Base-by-base conservation (phyloP, 331 rosid species). In the Quercus tomentella region DNA sequence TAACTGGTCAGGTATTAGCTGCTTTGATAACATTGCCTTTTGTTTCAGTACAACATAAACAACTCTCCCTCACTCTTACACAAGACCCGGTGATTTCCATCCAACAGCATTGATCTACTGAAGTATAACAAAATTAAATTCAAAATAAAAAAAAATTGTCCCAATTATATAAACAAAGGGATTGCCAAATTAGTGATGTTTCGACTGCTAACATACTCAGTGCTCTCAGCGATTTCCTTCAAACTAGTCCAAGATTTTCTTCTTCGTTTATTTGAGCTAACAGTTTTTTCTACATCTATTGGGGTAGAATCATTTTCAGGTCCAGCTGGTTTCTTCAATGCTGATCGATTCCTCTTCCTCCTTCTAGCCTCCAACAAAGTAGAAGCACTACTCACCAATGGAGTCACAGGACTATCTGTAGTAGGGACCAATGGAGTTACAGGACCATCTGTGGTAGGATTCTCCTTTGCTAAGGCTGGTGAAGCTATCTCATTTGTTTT, bases 201-300 rank as follows among this genome's bases (percentile, higher is more conserved):
- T 22, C 22, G 62, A 49, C 54, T 12, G 18, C 75, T 68, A 11
- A 28, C 80, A 22, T 61, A 75, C 58, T 87, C 83, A 0, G 81
- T 81, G 17, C 75, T 76, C 30, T 73, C 81, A 71, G 86, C 93
- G 35, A 87, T 81, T 74, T 91, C 92, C 86, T 89, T 93, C 83
- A 93, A 91, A 82, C 93, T 86, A 7, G 90, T 87, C 94, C 97
- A 91, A 54, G 87, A 83, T 77, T 89, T 93, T 89, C 84, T 78
- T 72, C 90, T 79, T 54, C 90, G 74, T 85, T 88, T 91, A 49
- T 82, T 87, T 18, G 85, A 68, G 8, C 80, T 12, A 11, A 49
- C 54, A 49, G 18, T 49, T 49, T 49, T 43, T 78, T 86, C 52
- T 12, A 6, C 66, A 41, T 81, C 80, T 45, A 20, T 57, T 37